phyloP scores from a whole-genome alignment of 345 rosid genomes.

The Barbarea vulgaris region DNA sequence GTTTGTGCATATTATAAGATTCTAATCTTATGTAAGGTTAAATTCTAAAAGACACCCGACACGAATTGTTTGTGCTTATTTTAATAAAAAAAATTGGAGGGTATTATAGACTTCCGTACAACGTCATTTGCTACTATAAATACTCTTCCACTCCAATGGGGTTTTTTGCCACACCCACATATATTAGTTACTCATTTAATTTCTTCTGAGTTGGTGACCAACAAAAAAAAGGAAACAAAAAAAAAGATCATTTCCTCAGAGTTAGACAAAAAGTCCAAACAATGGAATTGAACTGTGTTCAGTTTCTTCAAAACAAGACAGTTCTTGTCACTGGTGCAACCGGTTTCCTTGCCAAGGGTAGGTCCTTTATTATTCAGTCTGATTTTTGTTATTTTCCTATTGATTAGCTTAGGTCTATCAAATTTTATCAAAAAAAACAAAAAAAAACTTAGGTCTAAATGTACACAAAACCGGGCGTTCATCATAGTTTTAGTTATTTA shows the following conservation, averaged over 20 bases:
- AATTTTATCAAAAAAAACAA: too few relatives aligned
- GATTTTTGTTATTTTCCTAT: not conserved
- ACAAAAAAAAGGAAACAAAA: not conserved
- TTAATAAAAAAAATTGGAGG: constrained; percentile 5
- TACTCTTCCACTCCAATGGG: not conserved
- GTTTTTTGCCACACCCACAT: constrained; percentile 13
- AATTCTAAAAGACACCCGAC: constrained; percentile 16
- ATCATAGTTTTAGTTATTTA: too few relatives aligned
- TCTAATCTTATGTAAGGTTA: not conserved
- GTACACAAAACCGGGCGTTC: too few relatives aligned
- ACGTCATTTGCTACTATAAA: constrained; percentile 25
- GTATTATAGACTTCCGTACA: not conserved
- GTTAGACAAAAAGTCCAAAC: not conserved
- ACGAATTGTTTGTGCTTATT: constrained; percentile 5
- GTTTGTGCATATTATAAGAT: too few relatives aligned
- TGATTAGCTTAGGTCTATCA: too few relatives aligned
- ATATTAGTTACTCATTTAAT: not conserved
- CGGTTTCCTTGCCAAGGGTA: constrained; percentile 47
- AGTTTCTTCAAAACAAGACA: constrained; percentile 39
- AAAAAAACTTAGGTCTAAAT: too few relatives aligned
- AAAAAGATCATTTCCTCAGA: not conserved
- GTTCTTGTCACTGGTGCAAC: constrained; percentile 43
- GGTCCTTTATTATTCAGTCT: not conserved
- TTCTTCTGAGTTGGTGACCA: not conserved
- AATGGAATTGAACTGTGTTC: constrained; percentile 33